Evolutionary conservation across 768 basidiomycete species (phyloP).

Genomic region (Rhizopogon vulgaris): DNA sequence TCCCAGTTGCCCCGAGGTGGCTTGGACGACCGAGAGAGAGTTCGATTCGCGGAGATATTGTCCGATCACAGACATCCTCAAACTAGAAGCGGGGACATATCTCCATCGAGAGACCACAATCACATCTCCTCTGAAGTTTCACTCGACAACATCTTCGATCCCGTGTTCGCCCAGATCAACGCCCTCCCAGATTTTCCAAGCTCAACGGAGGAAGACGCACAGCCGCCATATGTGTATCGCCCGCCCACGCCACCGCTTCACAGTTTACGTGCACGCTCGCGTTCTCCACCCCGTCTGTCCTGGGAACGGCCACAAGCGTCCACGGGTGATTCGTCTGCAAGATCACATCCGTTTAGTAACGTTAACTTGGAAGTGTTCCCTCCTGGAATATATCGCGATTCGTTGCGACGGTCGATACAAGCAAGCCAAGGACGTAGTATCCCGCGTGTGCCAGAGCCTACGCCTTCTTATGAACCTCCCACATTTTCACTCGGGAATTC

Average conservation of each 20-base stretch:
- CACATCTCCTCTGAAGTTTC: not conserved
- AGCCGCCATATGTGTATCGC: not conserved
- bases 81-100: not conserved
- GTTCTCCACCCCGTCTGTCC: not conserved
- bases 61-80: not conserved
- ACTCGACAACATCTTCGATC: not conserved
- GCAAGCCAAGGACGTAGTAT: slow-evolving; percentile 14
- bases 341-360: slow-evolving; percentile 23
- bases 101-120: not conserved
- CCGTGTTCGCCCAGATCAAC: not conserved
- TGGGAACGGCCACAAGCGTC: not conserved
- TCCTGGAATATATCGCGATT: slow-evolving; percentile 27
- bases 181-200: not conserved
- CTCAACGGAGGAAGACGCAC: not conserved
- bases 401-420: slow-evolving; percentile 10
- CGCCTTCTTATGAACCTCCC: not conserved
- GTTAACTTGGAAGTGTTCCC: slow-evolving; percentile 26
- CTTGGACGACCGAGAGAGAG: not conserved
- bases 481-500: not conserved
- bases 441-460: not conserved
- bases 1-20: not conserved
- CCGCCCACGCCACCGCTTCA: not conserved
- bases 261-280: not conserved
- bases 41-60: not conserved
- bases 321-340: slow-evolving; percentile 1